Conservation (phyloP, 2,329 filamentous ascomycete species). For the Fusarium agapanthi region DNA sequence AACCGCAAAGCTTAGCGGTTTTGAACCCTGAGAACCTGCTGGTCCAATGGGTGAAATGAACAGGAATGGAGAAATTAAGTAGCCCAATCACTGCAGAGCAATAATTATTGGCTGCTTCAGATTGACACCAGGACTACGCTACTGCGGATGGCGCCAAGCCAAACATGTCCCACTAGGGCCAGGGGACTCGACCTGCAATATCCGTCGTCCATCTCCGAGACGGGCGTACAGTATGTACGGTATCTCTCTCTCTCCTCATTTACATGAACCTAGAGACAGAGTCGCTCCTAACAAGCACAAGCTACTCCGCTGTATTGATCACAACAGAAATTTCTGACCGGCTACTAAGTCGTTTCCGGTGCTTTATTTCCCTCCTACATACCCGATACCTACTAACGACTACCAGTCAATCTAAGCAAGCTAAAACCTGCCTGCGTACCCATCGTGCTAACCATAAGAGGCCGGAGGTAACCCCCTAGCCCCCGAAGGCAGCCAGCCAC, state of each 20-base stretch:
- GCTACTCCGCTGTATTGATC: background rate
- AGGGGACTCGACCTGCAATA: background rate
- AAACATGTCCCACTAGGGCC: background rate
- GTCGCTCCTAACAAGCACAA: background rate
- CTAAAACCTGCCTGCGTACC: no score
- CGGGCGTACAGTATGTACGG: background rate
- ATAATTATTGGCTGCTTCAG: no score
- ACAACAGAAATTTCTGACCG: background rate
- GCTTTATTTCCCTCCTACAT: background rate
- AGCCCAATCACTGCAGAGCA: no score
- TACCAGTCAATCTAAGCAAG: no score
- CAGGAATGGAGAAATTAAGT: background rate
- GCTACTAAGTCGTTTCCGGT: background rate
- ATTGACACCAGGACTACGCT: background rate
- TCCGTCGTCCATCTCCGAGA: background rate
- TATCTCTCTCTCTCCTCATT: background rate
- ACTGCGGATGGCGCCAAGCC: background rate
- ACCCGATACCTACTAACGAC: background rate
- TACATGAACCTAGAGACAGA: background rate
- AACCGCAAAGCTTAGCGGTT: background rate
- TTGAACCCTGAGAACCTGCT: background rate
- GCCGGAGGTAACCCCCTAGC: no score
- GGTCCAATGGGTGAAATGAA: background rate
- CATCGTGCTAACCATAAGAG: no score
- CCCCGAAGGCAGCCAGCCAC: background rate